phyloP scores from a whole-genome alignment of 345 rosid genomes.

The Citropsis articulata region DNA sequence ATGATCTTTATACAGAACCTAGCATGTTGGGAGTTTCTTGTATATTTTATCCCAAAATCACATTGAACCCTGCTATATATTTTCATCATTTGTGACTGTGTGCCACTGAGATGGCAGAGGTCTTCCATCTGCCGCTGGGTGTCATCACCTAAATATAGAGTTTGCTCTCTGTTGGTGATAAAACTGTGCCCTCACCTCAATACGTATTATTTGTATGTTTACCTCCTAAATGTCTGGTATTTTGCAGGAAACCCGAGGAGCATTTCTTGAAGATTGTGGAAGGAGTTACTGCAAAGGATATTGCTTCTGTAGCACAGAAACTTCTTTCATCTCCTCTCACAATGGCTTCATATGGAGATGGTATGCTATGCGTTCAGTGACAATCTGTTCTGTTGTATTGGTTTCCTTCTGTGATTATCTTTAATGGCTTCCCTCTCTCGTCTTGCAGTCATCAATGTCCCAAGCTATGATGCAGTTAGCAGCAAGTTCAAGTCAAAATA shows the following conservation, averaged over 20 bases:
- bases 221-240: background rate
- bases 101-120: background rate
- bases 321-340: constrained; percentile 76
- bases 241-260: constrained; percentile 70
- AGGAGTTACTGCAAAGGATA: constrained; percentile 56
- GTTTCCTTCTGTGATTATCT: background rate
- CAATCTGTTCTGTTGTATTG: background rate
- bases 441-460: constrained; percentile 52
- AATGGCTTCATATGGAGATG: constrained; percentile 93
- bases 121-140: constrained; percentile 5
- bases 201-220: background rate
- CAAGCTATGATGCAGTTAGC: constrained; percentile 67
- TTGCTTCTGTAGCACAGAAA: constrained; percentile 47
- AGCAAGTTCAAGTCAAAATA: constrained; percentile 47
- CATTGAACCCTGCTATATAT: background rate
- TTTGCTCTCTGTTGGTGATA: background rate
- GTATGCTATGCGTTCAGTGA: constrained; percentile 31
- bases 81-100: background rate
- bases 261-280: constrained; percentile 67
- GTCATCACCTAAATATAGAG: background rate
- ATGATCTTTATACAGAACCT: background rate
- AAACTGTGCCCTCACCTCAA: background rate
- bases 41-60: background rate
- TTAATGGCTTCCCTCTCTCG: background rate
- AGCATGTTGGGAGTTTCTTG: background rate